These are phyloP conservation scores for Neopestalotiopsis sp. DNA, from an alignment of 2,329 filamentous ascomycete species.

Conservation along the genomic window DNA sequence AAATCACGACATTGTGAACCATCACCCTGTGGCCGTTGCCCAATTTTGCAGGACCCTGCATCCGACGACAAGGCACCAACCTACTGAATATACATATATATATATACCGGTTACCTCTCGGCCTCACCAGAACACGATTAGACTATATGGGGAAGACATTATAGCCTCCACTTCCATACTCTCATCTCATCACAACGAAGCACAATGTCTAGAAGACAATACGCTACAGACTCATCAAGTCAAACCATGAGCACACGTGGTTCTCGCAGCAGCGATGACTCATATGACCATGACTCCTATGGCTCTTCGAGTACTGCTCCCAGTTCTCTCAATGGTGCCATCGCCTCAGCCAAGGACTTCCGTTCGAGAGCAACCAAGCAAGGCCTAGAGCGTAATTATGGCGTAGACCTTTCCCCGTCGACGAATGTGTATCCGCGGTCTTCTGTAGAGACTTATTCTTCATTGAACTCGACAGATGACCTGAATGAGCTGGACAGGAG, in stretches of 20 bases:
- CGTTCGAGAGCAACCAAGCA: constrained; percentile 26
- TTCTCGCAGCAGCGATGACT: constrained; percentile 50
- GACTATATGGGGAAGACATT: neutral
- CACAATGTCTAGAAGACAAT: constrained; percentile 42
- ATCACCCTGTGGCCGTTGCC: constrained; percentile 28
- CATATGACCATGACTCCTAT: constrained; percentile 50
- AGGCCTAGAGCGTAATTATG: constrained; percentile 26
- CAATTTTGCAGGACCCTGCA: constrained; percentile 31
- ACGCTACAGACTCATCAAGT: constrained; percentile 37
- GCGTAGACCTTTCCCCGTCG: constrained; percentile 45
- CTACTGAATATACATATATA: neutral
- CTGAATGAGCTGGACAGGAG: constrained; percentile 44
- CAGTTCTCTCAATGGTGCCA: constrained; percentile 50
- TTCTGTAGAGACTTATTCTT: constrained; percentile 84
- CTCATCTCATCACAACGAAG: constrained; percentile 30
- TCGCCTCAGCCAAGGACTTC: constrained; percentile 43
- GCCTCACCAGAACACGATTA: neutral
- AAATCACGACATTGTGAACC: constrained; percentile 32
- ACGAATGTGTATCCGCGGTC: constrained; percentile 55
- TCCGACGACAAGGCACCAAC: constrained; percentile 13
- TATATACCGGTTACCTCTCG: neutral
- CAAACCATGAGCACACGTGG: constrained; percentile 45
- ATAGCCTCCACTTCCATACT: neutral
- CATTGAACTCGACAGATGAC: constrained; percentile 67
- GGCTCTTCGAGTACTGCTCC: constrained; percentile 53